Base-by-base conservation (phyloP, 495 filamentous ascomycete species). In the Lasiosphaeria hispida region DNA sequence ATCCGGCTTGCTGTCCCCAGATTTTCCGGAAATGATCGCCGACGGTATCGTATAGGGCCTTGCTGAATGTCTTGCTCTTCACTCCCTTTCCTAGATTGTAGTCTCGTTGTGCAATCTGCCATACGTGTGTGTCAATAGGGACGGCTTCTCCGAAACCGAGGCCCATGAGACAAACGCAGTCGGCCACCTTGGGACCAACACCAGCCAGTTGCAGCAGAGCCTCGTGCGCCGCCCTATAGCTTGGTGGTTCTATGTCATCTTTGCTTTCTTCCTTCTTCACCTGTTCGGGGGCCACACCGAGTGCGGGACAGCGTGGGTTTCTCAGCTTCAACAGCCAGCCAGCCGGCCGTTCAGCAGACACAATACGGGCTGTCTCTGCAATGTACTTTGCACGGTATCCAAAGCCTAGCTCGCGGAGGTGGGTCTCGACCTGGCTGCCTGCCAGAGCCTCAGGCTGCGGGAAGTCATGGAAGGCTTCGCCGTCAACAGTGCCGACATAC, bases 141-240 rank as follows among this genome's bases (percentile, higher is more conserved):
- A 99, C 91, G 5, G 91, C 84, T 69, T 97, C 94, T 7, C 88
- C 85, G 91, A 95, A 97, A n/a, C 93, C 93, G 5, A 99, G 75
- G 10, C 94, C 96, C 91, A 99, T 96, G 38, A 99, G 72, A 70
- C 88, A 96, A 6, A 97, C 91, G 68, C 94, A 99, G 69, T 99
- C 94, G 4, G 95, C 86, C 5, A 99, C 94, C 69, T 99, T 99
- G 0, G 94, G 94, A 0, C 94, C 94, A 7, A 97, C 95, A 1
- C 94, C 94, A 55, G 90, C 81, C 19, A 98, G 76, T 18, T 79
- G 70, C 4, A 97, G 74, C 6, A 98, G 76, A 59, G 87, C 83
- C 62, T 88, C 87, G 68, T 97, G 95, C 0, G 94, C 94, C 41
- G 83, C 77, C 17, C 81, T 82, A 71, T 98, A 98, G 10, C 65